Conservation (phyloP, 73 alveolate species). For the Paramecium octaurelia region DNA sequence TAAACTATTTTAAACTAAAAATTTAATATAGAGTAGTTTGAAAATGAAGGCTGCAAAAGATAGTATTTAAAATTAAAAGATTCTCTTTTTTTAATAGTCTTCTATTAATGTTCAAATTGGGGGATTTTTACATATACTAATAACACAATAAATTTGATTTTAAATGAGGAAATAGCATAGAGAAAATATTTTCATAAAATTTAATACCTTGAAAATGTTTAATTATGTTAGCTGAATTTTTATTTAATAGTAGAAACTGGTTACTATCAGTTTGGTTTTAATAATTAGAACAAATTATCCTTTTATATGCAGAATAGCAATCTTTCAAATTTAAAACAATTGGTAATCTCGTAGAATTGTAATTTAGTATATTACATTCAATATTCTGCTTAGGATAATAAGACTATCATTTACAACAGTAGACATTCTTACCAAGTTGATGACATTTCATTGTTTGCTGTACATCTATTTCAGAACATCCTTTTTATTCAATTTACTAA, state of each 20-base stretch:
- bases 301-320: no score
- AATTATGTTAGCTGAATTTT: not conserved
- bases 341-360: not conserved
- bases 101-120: not conserved
- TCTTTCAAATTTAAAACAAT: no score
- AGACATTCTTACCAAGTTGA: no score
- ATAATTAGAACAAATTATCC: not conserved
- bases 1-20: not conserved
- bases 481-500: not conserved
- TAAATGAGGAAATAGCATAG: not conserved
- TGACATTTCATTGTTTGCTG: not conserved
- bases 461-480: no score
- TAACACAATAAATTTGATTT: no score
- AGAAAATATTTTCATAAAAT: no score
- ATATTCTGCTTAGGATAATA: no score
- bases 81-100: not conserved
- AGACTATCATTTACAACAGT: not conserved
- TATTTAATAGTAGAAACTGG: not conserved
- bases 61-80: not conserved
- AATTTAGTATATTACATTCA: no score
- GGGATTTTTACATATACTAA: not conserved
- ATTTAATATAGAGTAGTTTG: not conserved
- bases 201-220: not conserved
- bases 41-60: not conserved
- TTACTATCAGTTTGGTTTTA: no score